phyloP scores from a whole-genome alignment of 2,329 filamentous ascomycete species.

The Fusarium sp. region DNA sequence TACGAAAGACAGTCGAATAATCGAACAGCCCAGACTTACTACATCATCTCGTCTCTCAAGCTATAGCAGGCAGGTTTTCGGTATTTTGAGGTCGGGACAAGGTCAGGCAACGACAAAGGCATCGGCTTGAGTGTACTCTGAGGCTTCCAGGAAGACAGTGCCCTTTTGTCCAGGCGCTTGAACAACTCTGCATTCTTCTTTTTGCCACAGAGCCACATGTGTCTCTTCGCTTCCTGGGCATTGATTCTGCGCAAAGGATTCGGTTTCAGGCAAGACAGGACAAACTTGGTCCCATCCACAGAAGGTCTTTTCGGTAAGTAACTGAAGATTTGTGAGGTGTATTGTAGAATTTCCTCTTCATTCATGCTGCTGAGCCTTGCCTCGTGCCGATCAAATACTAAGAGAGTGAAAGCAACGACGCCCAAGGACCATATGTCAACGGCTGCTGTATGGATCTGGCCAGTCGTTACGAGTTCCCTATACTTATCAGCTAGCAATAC shows the following conservation, averaged over 20 bases:
- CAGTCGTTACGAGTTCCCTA: constrained; percentile 55
- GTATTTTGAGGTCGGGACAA: constrained; percentile 23
- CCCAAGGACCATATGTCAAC: constrained; percentile 68
- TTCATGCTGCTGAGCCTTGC: constrained; percentile 47
- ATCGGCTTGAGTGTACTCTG: constrained; percentile 50
- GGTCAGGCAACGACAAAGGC: constrained; percentile 50
- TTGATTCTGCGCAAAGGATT: constrained; percentile 47
- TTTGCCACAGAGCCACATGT: constrained; percentile 54
- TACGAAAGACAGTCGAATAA: not conserved
- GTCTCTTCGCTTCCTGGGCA: constrained; percentile 46
- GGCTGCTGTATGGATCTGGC: constrained; percentile 49
- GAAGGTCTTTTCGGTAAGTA: constrained; percentile 38
- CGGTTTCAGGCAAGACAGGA: constrained; percentile 51
- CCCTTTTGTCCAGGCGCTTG: constrained; percentile 48
- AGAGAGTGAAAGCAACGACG: constrained; percentile 57
- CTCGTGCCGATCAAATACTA: constrained; percentile 45
- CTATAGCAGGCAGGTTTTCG: not conserved
- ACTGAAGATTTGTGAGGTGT: constrained; percentile 36
- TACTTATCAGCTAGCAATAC: constrained; percentile 4
- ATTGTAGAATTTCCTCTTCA: constrained; percentile 44
- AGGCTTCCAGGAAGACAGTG: constrained; percentile 46
- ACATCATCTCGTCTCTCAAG: not conserved
- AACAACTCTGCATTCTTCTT: constrained; percentile 51
- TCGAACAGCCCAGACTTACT: not conserved
- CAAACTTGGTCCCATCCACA: constrained; percentile 47